A percentile compares a stretch with the other conserved stretches of the same genome.
Conservation (phyloP, 2,329 filamentous ascomycete species). For the Fusarium dimerum region DNA sequence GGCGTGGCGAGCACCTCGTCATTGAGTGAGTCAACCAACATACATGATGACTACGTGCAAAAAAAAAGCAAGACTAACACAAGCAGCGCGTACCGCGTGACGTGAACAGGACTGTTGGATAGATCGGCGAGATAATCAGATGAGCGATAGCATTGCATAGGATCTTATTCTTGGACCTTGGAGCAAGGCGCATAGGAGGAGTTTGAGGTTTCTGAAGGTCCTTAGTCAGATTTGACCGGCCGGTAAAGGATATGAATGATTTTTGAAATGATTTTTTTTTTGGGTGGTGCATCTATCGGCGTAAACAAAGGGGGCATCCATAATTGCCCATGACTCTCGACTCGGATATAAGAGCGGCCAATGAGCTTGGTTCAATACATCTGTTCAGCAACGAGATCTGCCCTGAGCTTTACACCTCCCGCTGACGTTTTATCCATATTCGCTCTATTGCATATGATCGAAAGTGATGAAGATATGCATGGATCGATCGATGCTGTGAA, state of each 20-base stretch:
- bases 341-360: not conserved
- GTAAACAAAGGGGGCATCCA: conserved; percentile 7
- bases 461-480: not conserved
- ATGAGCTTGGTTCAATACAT: not conserved
- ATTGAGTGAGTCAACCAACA: conserved; percentile 42
- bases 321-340: not conserved
- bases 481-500: not conserved
- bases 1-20: conserved; percentile 46
- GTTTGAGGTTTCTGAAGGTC: conserved; percentile 12
- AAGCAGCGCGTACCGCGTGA: conserved; percentile 37
- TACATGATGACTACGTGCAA: not conserved
- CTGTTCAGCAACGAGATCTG: not conserved
- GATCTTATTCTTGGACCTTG: conserved; percentile 19
- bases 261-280: conserved; percentile 9
- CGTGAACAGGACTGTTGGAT: conserved; percentile 20
- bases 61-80: conserved; percentile 13
- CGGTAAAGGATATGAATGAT: conserved; percentile 13
- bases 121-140: conserved; percentile 2
- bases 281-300: conserved; percentile 24
- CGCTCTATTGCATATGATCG: not conserved
- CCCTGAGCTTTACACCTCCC: not conserved
- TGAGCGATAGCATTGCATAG: conserved; percentile 24
- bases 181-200: conserved; percentile 24
- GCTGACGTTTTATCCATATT: not conserved
- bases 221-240: conserved; percentile 19